Evolutionary conservation across 2,329 filamentous ascomycete species (phyloP).

Genomic region (Trichoderma asperellum): DNA sequence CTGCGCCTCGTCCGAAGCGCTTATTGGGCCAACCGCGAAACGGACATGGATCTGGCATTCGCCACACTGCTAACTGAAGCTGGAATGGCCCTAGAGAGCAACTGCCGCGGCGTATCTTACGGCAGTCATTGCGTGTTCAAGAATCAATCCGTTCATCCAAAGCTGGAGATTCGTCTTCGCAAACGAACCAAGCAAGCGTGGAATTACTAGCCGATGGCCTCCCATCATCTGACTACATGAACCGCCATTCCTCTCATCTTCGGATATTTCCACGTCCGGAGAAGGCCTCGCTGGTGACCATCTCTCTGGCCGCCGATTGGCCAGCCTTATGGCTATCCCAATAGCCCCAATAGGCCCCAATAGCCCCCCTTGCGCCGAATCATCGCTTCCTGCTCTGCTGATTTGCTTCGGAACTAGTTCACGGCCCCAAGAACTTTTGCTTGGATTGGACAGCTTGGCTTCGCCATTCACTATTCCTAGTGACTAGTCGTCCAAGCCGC

Average conservation of each 20-base stretch:
- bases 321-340: slow-evolving; percentile 14
- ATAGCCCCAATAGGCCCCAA: background rate
- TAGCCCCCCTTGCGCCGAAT: background rate
- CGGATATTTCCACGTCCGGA: background rate
- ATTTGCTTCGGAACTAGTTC: slow-evolving; percentile 3
- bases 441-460: slow-evolving; percentile 22
- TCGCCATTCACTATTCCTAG: slow-evolving; percentile 19
- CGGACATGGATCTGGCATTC: slow-evolving; percentile 22
- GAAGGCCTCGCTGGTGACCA: background rate
- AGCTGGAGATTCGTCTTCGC: background rate
- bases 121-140: background rate
- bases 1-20: slow-evolving; percentile 26
- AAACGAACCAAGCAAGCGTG: background rate
- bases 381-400: slow-evolving; percentile 15
- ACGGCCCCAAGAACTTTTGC: slow-evolving; percentile 7
- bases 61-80: slow-evolving; percentile 17
- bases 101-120: slow-evolving; percentile 15
- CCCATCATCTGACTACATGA: slow-evolving; percentile 2
- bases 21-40: slow-evolving; percentile 26
- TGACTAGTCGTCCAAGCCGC: slow-evolving; percentile 8
- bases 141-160: background rate
- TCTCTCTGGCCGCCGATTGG: slow-evolving; percentile 4
- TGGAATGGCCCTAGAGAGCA: background rate
- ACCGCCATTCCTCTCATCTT: background rate
- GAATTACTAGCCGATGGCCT: background rate